Evolutionary conservation across 1,284 basidiomycete species (phyloP), one percentile per base, ranked within the genome.

Genomic region (Tylopilus sp.): DNA sequence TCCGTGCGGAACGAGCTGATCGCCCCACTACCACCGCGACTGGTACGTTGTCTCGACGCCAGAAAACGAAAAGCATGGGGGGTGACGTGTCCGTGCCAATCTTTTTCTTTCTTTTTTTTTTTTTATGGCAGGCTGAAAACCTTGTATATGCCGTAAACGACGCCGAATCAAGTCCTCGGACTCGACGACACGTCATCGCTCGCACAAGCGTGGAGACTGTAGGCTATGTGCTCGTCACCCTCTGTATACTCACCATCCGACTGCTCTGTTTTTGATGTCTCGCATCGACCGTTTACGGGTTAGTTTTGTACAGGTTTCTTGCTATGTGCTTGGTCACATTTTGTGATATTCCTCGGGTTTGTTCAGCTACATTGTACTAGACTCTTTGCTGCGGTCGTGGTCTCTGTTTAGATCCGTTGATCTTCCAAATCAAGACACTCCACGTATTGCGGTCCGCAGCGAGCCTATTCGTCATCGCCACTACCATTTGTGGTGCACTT

Each of bases 211-310:
- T 44, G 28, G 53, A 53, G 36, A 46, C 48, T 9, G 41, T 47
- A 15, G 51, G 51, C 41, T 55, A 49, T 26, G 40, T 54, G 18
- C 41, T 50, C 30, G 23, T 56, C 7, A 52, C 45, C 18, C 42
- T 52, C 36, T 55, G 59, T 54, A 48, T 51, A 25, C 50, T 59
- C 19, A 40, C 46, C n/a, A 29, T 61, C n/a, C 47, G 54, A 38
- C 11, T 64, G 18, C 55, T 56, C 48, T 59, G 61, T 52, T 52
- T 57, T 12, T 57, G 56, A 57, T 16, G 2, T 9, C 19, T n/a
- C n/a, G n/a, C n/a, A n/a, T n/a, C n/a, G n/a, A n/a, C n/a, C n/a
- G n/a, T n/a, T n/a, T 36, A 29, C 9, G 28, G 18, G 30, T 7
- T 28, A 10, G 15, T 39, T 39, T 10, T 39, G 6, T n/a, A 25